Percentiles rank a stretch among this genome's conserved stretches.
These are phyloP conservation scores for Murraya koenigii DNA, from an alignment of 345 rosid species.

Conservation along the genomic window DNA sequence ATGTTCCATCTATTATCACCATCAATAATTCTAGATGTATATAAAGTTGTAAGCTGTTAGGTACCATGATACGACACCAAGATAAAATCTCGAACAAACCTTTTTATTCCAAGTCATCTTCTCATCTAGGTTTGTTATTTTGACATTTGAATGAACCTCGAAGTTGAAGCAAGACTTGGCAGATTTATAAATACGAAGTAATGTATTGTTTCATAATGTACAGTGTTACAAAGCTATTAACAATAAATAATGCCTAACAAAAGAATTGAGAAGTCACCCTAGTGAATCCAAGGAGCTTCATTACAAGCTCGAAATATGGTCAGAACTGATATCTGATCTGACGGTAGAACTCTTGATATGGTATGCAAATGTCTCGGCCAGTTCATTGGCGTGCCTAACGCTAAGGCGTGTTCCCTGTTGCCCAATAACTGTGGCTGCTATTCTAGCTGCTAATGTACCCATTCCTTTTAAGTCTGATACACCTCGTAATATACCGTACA, in stretches of 20 bases:
- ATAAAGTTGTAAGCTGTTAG: neutral
- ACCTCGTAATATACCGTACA: slow-evolving; percentile 75
- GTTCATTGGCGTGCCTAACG: slow-evolving; percentile 60
- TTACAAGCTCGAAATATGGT: slow-evolving; percentile 61
- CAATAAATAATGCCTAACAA: neutral
- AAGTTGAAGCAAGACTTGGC: neutral
- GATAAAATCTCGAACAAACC: neutral
- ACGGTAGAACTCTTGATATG: slow-evolving; percentile 34
- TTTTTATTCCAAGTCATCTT: neutral
- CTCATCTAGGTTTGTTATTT: neutral
- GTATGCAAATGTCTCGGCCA: slow-evolving; percentile 63
- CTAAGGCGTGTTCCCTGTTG: slow-evolving; percentile 94
- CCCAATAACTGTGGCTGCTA: slow-evolving; percentile 84
- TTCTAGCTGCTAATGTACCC: slow-evolving; percentile 82
- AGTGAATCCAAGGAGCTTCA: slow-evolving; percentile 7
- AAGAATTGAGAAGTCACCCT: slow-evolving; percentile 14
- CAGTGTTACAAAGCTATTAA: neutral
- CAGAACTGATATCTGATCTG: slow-evolving; percentile 61
- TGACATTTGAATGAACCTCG: too few species aligned
- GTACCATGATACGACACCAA: neutral
- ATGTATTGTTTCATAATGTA: neutral
- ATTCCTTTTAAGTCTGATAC: slow-evolving; percentile 71
- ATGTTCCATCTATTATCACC: neutral
- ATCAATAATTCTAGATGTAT: neutral
- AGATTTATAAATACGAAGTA: neutral